phyloP scores from a whole-genome alignment of 331 rosid species.

The Erythrophleum ivorense region DNA sequence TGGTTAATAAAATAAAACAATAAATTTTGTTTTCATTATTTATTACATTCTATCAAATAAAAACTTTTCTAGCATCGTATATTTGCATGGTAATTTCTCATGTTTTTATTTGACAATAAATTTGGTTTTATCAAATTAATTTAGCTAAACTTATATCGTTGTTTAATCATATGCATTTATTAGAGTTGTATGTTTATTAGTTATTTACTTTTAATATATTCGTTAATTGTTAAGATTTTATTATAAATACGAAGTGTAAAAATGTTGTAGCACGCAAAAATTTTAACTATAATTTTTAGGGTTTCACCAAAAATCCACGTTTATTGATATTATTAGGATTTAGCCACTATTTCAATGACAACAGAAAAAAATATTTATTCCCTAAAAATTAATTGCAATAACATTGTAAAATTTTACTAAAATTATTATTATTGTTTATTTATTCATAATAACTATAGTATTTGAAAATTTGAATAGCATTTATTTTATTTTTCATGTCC shows the following conservation, averaged over 20 bases:
- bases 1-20: no score
- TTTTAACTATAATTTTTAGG: not conserved
- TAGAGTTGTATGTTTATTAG: not conserved
- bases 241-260: not conserved
- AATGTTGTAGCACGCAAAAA: not conserved
- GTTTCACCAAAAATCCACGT: not conserved
- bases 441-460: not conserved
- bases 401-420: not conserved
- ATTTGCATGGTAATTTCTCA: not conserved
- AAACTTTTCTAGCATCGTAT: not conserved
- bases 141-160: not conserved
- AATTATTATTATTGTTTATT: not conserved
- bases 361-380: not conserved
- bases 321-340: not conserved
- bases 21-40: not conserved
- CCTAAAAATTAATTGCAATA: not conserved
- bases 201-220: not conserved
- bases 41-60: not conserved
- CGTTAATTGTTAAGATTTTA: not conserved
- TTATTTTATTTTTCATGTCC: not conserved
- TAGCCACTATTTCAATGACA: not conserved
- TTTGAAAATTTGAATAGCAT: not conserved
- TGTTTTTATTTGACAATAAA: not conserved
- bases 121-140: not conserved
- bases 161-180: not conserved